phyloP scores from a whole-genome alignment of 257 asterid species.

The Craterostigma plantagineum region DNA sequence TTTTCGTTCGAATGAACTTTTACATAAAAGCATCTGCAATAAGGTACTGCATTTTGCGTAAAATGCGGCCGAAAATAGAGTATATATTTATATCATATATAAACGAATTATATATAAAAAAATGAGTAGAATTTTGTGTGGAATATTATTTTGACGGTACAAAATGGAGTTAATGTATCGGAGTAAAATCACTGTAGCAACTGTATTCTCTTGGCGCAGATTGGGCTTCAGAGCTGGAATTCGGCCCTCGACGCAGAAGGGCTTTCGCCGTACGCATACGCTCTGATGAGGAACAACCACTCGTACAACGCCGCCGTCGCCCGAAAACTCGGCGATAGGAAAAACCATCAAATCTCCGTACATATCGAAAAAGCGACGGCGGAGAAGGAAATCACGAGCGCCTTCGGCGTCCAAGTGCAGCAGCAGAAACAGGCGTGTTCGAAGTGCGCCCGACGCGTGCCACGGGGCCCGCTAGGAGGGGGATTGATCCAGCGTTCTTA shows the following conservation, averaged over 20 bases:
- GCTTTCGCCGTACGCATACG: constrained; percentile 57
- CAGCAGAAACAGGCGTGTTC: background rate
- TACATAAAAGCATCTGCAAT: background rate
- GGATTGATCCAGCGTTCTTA: constrained; percentile 47
- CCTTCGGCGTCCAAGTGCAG: background rate
- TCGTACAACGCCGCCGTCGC: constrained; percentile 49
- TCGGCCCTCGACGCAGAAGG: constrained; percentile 53
- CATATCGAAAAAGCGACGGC: constrained; percentile 22
- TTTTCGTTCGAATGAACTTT: background rate
- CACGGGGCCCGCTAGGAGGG: constrained; percentile 15
- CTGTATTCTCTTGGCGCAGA: constrained; percentile 15
- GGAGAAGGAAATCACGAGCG: background rate
- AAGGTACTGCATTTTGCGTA: too few relatives aligned
- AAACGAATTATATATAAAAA: too few relatives aligned
- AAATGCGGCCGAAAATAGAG: too few relatives aligned
- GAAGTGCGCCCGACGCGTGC: constrained; percentile 18
- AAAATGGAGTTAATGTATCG: too few relatives aligned
- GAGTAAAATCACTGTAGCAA: constrained; percentile 20
- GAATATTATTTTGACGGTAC: too few relatives aligned
- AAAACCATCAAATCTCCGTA: constrained; percentile 32
- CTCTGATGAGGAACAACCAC: constrained; percentile 47
- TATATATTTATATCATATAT: too few relatives aligned
- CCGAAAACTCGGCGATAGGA: constrained; percentile 30
- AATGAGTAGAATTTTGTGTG: too few relatives aligned
- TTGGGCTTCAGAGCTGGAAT: constrained; percentile 64